A percentile compares a stretch with the other conserved stretches of the same genome.
These are phyloP conservation scores for Fereydounia khargensis DNA, from an alignment of 1,284 basidiomycete species.

Conservation along the genomic window DNA sequence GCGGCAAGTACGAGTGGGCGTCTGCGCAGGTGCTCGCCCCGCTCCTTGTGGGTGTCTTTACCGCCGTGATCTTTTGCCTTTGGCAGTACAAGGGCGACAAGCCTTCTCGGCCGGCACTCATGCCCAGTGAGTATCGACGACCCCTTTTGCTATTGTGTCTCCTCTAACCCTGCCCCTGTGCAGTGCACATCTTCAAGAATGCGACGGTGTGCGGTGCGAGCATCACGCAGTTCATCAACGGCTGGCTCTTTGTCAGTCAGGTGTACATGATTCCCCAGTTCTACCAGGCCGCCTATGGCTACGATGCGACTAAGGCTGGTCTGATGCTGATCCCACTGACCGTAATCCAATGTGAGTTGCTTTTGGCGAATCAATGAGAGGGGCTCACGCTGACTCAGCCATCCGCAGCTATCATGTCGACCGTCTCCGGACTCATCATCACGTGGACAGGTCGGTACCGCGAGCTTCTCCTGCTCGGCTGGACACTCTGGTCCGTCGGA, in stretches of 20 bases:
- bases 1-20: conserved; percentile 62
- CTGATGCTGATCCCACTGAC: conserved; percentile 68
- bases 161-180: too few relatives aligned
- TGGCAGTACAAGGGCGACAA: conserved; percentile 68
- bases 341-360: conserved; percentile 61
- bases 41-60: conserved; percentile 65
- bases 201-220: too few relatives aligned
- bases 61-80: not conserved
- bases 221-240: too few relatives aligned
- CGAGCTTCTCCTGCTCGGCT: conserved; percentile 68
- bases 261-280: too few relatives aligned
- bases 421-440: conserved; percentile 65
- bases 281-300: too few relatives aligned
- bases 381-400: conserved; percentile 23
- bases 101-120: conserved; percentile 73
- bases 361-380: not conserved
- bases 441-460: conserved; percentile 69
- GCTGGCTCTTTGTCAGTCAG: too few relatives aligned
- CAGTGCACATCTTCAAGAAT: too few relatives aligned
- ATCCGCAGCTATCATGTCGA: conserved; percentile 25
- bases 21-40: conserved; percentile 67
- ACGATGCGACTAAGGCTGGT: conserved; percentile 66
- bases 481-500: conserved; percentile 57
- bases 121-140: too few relatives aligned
- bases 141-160: too few relatives aligned